These are phyloP conservation scores for Daldinia childiae DNA, from an alignment of 495 filamentous ascomycete species.

Conservation along the genomic window DNA sequence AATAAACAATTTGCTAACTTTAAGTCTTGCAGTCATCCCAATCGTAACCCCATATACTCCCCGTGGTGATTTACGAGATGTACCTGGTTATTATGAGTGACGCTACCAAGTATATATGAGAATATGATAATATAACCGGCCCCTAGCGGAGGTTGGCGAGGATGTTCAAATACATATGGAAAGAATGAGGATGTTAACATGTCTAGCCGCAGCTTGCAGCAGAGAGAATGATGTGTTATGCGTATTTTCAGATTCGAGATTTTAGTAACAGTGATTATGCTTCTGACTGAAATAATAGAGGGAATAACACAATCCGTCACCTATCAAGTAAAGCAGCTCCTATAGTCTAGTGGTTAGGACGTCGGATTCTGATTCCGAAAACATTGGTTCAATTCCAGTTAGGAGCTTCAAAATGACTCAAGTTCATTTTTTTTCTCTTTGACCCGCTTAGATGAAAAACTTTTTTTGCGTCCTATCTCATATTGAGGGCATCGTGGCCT, in stretches of 20 bases:
- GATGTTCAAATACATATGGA: too few species aligned
- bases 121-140: not conserved
- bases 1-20: not conserved
- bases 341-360: constrained; percentile 43
- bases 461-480: not conserved
- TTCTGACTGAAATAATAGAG: not conserved
- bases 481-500: constrained; percentile 20
- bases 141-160: too few species aligned
- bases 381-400: constrained; percentile 38
- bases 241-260: not conserved
- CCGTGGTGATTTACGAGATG: not conserved
- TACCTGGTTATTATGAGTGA: not conserved
- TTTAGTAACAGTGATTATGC: not conserved
- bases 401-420: constrained; percentile 16
- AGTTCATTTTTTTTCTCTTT: not conserved
- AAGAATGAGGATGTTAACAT: not conserved
- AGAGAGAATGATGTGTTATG: not conserved
- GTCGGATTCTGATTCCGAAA: constrained; percentile 43
- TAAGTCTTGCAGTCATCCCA: not conserved
- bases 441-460: not conserved
- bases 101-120: too few species aligned
- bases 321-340: constrained; percentile 12
- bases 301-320: not conserved
- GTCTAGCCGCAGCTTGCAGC: not conserved
- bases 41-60: not conserved